Evolutionary conservation across 2,329 filamentous ascomycete genomes (phyloP), one percentile per base, ranked within the genome.

Genomic region (Phyllosticta citriasiana): DNA sequence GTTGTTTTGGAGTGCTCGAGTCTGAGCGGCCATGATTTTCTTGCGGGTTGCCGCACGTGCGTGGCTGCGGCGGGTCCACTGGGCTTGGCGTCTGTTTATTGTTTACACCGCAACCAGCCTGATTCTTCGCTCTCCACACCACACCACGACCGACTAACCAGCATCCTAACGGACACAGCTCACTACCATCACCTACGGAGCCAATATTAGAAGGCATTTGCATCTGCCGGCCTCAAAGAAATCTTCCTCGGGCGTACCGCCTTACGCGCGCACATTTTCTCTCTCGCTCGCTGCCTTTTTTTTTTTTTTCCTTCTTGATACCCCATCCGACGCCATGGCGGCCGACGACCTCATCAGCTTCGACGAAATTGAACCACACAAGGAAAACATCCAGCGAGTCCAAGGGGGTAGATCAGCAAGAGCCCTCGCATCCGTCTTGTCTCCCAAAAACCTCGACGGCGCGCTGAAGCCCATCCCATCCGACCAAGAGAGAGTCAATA

Each of bases 331-430:
- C 22, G 63, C 68, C 65, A 78, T 78, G 76, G 73, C 68, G 55
- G 66, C 76, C 60, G 74, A 77, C 62, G 78, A 80, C 66, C 71
- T 80, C 25, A 78, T 80, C 68, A 76, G 79, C 77, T 97, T 99
- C 78, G 89, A 96, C 69, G 84, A 97, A 65, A 97, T 99, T 76
- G 94, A 99, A 77, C 85, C 84, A 55, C 92, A 97, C 69, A 99
- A 99, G 77, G 94, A 99, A 78, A 99, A 99, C 76, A 97, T 99
- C 61, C 92, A 97, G 75, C 87, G 91, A 24, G 82, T 99, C 12
- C 92, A 93, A 16, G 88, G 90, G 64, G 94, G 87, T 35, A 81
- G 94, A 66, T 97, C 93, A 51, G 94, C 93, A 54, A 89, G 87
- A 77, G 92, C 94, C 59, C 86, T 99, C 57, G 91, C 87, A 30